Base-by-base conservation (phyloP, 2,329 filamentous ascomycete genomes). In the Pseudogymnoascus sp. region DNA sequence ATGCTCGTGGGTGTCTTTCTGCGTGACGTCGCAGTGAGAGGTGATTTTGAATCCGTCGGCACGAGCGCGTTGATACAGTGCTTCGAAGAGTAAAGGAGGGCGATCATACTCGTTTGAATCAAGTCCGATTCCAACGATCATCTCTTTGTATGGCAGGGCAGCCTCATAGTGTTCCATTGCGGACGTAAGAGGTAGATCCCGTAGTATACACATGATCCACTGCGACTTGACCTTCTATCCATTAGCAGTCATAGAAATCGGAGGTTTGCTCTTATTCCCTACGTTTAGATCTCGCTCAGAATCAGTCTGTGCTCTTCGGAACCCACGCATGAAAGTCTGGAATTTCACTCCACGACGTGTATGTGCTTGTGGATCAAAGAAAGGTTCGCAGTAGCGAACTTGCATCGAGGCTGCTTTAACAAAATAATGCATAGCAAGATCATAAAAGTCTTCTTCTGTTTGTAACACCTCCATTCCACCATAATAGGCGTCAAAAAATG, bases 321-420 rank as follows among this genome's bases (percentile, higher is more conserved):
- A 85, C 0, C 88, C 89, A 2, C 72, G 71, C 15, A 90, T 78
- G 21, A 91, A 78, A 2, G 81, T 84, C 21, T 81, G 75, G 68
- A 88, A 84, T 2, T 76, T 65, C 2, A 92, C 74, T 4, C 85
- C 85, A 15, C 87, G 80, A 15, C 75, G 75, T 4, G 83, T 80
- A 73, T 92, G 89, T 0, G 84, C 87, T 73, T 92, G 88, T 1
- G 88, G 87, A 71, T 92, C 88, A 74, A 92, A 91, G 75, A 90
- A 91, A 65, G 90, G 79, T 71, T 92, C 88, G 26, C 85, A 85
- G 69, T 92, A 88, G 57, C 81, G 78, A 1, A 91, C 83, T 47
- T 82, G 82, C 66, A 89, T 83, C 5, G 74, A 74, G 13, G 80
- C 77, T 1, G 86, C 88, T 63, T 79, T 82, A 41, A 78, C 70